Evolutionary conservation across 192 early-diverging fungal genomes (phyloP).

Genomic region (Backusella morwellensis): DNA sequence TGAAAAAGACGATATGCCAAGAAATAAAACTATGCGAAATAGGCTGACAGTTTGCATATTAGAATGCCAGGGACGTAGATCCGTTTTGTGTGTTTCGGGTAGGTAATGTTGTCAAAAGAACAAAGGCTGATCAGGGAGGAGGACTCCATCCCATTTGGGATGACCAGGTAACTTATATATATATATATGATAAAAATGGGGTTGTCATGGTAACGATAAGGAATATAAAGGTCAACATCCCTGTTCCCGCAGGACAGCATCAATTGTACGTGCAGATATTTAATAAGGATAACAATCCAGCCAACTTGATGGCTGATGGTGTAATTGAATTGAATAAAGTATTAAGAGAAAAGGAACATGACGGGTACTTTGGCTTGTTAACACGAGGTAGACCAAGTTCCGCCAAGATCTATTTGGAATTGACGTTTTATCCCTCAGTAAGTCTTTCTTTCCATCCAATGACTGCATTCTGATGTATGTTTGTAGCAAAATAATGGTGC

Average conservation of each 20-base stretch:
- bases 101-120: constrained; percentile 39
- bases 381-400: background rate
- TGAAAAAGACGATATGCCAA: background rate
- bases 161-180: constrained; percentile 41
- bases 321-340: background rate
- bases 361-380: background rate
- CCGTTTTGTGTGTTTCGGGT: constrained; percentile 51
- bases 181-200: too few species aligned
- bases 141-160: constrained; percentile 55
- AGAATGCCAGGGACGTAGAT: constrained; percentile 13
- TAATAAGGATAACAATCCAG: constrained; percentile 1
- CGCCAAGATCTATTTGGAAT: background rate
- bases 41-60: background rate
- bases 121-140: constrained; percentile 45
- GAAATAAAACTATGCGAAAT: background rate
- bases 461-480: background rate
- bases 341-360: constrained; percentile 6
- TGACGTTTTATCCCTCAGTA: constrained; percentile 13
- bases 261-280: background rate
- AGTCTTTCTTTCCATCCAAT: background rate
- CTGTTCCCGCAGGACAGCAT: background rate
- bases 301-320: constrained; percentile 6
- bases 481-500: background rate
- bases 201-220: background rate
- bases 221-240: constrained; percentile 3